Percentiles rank a stretch among this genome's conserved stretches.
phyloP scores from a whole-genome alignment of 2,329 filamentous ascomycete genomes.

The Sphaerulina vaccinii region DNA sequence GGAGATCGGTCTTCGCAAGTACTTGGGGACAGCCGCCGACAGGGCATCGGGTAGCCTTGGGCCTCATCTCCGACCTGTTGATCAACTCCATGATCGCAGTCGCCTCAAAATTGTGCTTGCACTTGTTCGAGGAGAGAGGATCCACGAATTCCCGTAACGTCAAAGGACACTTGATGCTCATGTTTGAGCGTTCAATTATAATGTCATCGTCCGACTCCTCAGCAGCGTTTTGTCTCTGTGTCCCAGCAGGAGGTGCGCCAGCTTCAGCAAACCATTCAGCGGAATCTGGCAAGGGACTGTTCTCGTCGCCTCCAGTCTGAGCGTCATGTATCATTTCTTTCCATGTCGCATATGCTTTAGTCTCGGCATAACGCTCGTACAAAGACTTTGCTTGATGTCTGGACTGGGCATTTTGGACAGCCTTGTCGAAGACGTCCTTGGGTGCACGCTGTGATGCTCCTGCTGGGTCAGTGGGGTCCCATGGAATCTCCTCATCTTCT shows the following conservation, averaged over 20 bases:
- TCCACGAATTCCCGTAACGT: conserved; percentile 64
- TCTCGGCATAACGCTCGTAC: conserved; percentile 52
- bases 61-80: conserved; percentile 23
- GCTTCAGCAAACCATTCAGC: conserved; percentile 59
- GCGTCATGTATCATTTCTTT: conserved; percentile 62
- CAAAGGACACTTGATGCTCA: conserved; percentile 68
- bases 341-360: conserved; percentile 63
- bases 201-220: conserved; percentile 66
- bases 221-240: conserved; percentile 38
- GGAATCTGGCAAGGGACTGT: conserved; percentile 54
- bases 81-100: conserved; percentile 59
- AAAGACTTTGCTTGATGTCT: conserved; percentile 43
- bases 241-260: conserved; percentile 43
- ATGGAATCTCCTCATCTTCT: conserved; percentile 41
- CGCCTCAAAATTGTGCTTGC: conserved; percentile 72
- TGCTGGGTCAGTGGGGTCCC: conserved; percentile 41
- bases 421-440: conserved; percentile 39
- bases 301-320: conserved; percentile 52
- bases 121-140: conserved; percentile 65
- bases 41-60: conserved; percentile 57
- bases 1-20: conserved; percentile 55
- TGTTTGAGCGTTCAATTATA: conserved; percentile 61
- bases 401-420: conserved; percentile 44
- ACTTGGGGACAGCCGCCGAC: conserved; percentile 62
- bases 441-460: conserved; percentile 39